Base-by-base conservation (phyloP, 2,329 filamentous ascomycete species). In the Grosmannia serpens region DNA sequence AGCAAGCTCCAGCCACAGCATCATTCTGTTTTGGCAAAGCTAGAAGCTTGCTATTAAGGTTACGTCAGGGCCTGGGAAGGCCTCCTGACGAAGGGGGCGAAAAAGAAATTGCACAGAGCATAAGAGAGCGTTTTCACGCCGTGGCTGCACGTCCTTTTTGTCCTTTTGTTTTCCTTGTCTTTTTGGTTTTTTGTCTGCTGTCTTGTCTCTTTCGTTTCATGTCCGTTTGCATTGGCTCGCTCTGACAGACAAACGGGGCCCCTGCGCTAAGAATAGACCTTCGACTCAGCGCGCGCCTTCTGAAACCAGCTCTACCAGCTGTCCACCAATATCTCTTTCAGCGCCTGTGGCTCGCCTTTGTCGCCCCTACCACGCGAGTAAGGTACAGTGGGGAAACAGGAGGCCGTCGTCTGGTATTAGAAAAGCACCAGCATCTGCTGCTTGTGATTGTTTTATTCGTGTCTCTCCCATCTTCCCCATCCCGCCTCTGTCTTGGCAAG, bases 261-360 rank as follows among this genome's bases (percentile, higher is more conserved):
- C 38, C 13, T 17, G 27, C 27, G 8, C 31, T 33, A 49, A 53
- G 49, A 31, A 27, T 29, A 41, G 27, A 4, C 26, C 7, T 6
- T 31, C 22, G 44, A 9, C 29, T 5, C 24, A 29, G 27, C 53
- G 38, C 53, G 62, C 62, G 62, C 59, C 41, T 62, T 60, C 58
- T 62, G 62, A 64, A 64, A 64, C 62, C n/a, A 46, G 26, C 27
- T 38, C 44, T 55, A 53, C 11, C 52, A 29, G 24, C 57, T 58
- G 58, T 52, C 57, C 50, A 47, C 59, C 61, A 62, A 60, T 59
- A 55, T 50, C 27, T n/a, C 26, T 35, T 46, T 31, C 53, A 59
- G 59, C 61, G 55, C 52, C 59, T 59, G 38, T 22, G 27, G 33
- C 22, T 44, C 22, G 52, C 52, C 29, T 41, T 50, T 50, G 47